Conservation (phyloP, 371 early-diverging fungal species). For the Gilbertella persicaria region DNA sequence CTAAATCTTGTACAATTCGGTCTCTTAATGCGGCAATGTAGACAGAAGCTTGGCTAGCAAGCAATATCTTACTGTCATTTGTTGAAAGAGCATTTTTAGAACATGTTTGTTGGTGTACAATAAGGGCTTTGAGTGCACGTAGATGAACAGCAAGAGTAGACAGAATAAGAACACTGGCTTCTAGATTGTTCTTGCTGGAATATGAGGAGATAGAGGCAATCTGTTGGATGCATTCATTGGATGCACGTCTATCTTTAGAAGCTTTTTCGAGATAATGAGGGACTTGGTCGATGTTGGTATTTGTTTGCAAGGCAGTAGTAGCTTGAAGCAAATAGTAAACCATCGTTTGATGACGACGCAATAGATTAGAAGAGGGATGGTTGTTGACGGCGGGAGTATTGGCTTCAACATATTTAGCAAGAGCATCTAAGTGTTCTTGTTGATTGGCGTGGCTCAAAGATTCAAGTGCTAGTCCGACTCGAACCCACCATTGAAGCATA, state of each 20-base stretch:
- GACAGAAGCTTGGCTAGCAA: slow-evolving; percentile 13
- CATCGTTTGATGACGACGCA: slow-evolving; percentile 27
- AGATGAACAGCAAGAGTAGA: slow-evolving; percentile 33
- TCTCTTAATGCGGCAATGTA: slow-evolving; percentile 28
- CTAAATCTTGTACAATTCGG: slow-evolving; percentile 21
- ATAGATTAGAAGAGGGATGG: slow-evolving; percentile 24
- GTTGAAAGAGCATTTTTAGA: not conserved
- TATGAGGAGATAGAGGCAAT: slow-evolving; percentile 13
- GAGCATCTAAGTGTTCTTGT: slow-evolving; percentile 12
- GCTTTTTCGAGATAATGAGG: slow-evolving; percentile 21
- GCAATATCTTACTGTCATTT: not conserved
- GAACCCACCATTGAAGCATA: slow-evolving; percentile 34
- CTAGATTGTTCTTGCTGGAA: slow-evolving; percentile 14
- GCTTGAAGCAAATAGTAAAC: slow-evolving; percentile 26
- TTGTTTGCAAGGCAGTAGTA: slow-evolving; percentile 7
- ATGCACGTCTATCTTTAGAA: slow-evolving; percentile 21
- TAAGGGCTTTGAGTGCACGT: slow-evolving; percentile 18
- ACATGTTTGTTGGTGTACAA: slow-evolving; percentile 17
- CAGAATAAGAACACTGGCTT: slow-evolving; percentile 30
- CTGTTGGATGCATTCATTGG: slow-evolving; percentile 28
- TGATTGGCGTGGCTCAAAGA: slow-evolving; percentile 7
- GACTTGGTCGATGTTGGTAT: slow-evolving; percentile 7
- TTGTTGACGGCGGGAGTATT: slow-evolving; percentile 2
- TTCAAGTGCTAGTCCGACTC: slow-evolving; percentile 28
- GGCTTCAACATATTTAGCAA: slow-evolving; percentile 17